Evolutionary conservation across 345 rosid species (phyloP), one percentile per base, ranked within the genome.

Genomic region (Arabis hirsuta): DNA sequence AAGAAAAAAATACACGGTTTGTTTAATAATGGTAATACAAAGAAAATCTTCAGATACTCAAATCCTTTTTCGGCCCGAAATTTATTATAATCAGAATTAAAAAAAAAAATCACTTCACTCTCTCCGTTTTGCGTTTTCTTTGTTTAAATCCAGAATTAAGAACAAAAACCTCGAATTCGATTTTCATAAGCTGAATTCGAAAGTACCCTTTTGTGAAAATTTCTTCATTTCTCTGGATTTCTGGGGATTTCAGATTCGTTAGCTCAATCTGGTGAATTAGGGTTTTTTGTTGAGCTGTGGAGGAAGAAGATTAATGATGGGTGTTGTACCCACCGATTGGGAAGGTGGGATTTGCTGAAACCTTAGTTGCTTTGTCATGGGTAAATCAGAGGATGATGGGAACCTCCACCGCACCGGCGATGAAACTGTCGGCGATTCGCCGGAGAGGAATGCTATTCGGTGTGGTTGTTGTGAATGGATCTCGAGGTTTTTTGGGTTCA

Each of bases 371-470:
- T 70, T 74, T 72, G 54, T 80, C 34, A 91, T 91, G 97, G 96
- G 97, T 56, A 91, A 91, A 83, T 69, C 70, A 54, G 96, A 88
- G 68, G 92, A 84, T 36, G 89, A 85, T 64, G 85, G 73, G 13
- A 74, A 70, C 48, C 81, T 77, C 55, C 72, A 62, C 46, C 72
- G 67, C 46, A 27, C 61, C 72, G 75, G 65, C 46, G 75, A 27
- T 32, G 75, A 76, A 69, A 27, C 47, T 55, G 11, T 29, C 66
- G 76, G 64, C 47, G 79, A 72, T 66, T 80, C 66, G 24, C 53
- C 78, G 42, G 79, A 61, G 71, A 77, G 74, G 62, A 84, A 53
- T 80, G 71, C 38, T 43, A 22, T 22, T 22, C 79, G 78, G 63
- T 73, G 84, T 53, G 78, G 67, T 12, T 53, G 63, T 70, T 84